Base-by-base conservation (phyloP, 2,329 filamentous ascomycete genomes). In the Paracoccidioides brasiliensis region DNA sequence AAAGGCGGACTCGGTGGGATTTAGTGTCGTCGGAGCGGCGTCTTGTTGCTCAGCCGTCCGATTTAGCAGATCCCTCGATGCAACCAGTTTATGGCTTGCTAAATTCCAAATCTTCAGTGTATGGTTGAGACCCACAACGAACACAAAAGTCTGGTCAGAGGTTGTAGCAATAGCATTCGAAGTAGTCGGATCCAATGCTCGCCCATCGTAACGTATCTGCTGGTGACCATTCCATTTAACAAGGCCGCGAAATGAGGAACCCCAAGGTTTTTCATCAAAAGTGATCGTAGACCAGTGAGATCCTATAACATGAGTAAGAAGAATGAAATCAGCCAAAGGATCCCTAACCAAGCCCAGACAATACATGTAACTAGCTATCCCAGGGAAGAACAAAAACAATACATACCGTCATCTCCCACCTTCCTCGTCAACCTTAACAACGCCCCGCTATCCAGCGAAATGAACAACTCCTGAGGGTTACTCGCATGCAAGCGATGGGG, bases 81-180 rank as follows among this genome's bases (percentile, higher is more conserved):
- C 82, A 4, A 88, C 80, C 55, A 94, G 80, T 66, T 84, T 86
- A 49, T 90, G 90, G 42, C 81, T 87, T n/a, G 81, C 76, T 37
- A 91, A 76, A 65, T 95, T 93, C 91, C 93, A 97, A 42, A 93
- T 83, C 64, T 90, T 84, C 66, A 98, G 74, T 9, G 83, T 85
- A 67, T 98, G 90, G 63, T 98, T 90, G 57, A 98, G 76, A 60
- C 87, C 93, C 51, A 95, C 82, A 0, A 90, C 90, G 63, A 95
- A 88, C 8, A 84, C 68, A 55, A 76, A 73, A 2, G 70, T 72
- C 54, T 74, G 70, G 55, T 76, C 73, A 7, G 73, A 72, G 5
- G 73, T 75, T 35, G 70, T 70, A 30, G 67, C 67, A 60, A 77
- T 73, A 35, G 73, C 68, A 61, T 73, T 72, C 41, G 72, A 69